Evolutionary conservation across 495 filamentous ascomycete species (phyloP), one percentile per base, ranked within the genome.

Genomic region (Penicillium antarcticum): DNA sequence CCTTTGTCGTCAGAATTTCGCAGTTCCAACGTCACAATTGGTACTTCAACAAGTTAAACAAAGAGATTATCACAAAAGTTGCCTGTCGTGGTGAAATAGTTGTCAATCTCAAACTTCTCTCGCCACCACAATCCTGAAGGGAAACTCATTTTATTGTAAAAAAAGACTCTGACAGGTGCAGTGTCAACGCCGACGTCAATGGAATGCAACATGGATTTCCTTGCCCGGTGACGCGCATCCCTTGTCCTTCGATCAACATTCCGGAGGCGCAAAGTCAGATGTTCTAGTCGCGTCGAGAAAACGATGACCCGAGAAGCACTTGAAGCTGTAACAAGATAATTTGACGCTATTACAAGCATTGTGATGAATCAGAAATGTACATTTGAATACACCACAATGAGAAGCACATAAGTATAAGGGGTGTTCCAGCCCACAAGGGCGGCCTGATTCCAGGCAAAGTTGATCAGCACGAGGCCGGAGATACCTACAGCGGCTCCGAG

Each of bases 381-480:
- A 72, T 35, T 68, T 67, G 57, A 88, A 88, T 1, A 66, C 42
- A 1, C 45, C 66, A 13, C 86, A 54, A 83, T 75, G n/a, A 88
- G 69, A 17, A 80, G 65, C 1, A 74, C 62, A 48, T 80, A 83
- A 38, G 67, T 68, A 43, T 84, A 80, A 0, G 80, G 72, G 18
- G 63, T 60, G 14, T 53, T 26, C 85, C 84, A 89, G 5, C 82
- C 82, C 1, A 79, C 79, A 10, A 79, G 54, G 0, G 82, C 69
- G 0, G 71, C 84, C 52, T 86, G 82, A 49, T 86, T 87, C 80
- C 75, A 82, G 0, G 80, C 69, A 48, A 84, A 74, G 52, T 84
- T 83, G 62, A 83, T 66, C 3, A 87, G 66, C 2, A 85, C 60
- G 16, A 89, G 65, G n/a, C 67, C 80, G 1, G 66, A 53, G 1